Percentiles rank a stretch among this genome's conserved stretches.
Evolutionary conservation across 768 basidiomycete genomes (phyloP).

Genomic region (Dentipellis fragilis): DNA sequence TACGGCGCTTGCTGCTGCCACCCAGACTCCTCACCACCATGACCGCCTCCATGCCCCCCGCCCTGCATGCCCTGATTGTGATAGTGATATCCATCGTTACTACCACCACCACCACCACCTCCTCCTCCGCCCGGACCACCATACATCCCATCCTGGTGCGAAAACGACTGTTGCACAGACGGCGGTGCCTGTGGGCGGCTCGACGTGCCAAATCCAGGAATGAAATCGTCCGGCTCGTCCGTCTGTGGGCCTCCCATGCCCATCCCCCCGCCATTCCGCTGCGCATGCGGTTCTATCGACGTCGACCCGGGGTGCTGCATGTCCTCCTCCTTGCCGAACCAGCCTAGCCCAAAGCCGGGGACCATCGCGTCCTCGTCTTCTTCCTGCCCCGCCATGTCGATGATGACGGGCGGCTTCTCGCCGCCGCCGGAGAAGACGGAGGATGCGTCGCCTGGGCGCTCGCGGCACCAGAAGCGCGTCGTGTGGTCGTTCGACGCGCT

Average conservation of each 20-base stretch:
- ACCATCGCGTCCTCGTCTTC: conserved; percentile 72
- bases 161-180: conserved; percentile 45
- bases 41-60: neutral
- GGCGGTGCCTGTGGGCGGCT: conserved; percentile 27
- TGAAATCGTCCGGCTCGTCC: conserved; percentile 43
- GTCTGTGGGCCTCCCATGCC: conserved; percentile 28
- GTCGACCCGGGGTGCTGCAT: conserved; percentile 12
- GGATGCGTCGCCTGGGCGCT: conserved; percentile 75
- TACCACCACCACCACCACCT: neutral
- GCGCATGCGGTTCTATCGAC: conserved; percentile 16
- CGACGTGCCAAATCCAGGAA: conserved; percentile 48
- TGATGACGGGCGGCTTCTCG: conserved; percentile 71
- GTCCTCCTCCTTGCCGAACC: conserved; percentile 11
- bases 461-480: conserved; percentile 96
- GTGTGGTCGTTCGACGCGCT: conserved; percentile 97
- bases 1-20: neutral
- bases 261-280: conserved; percentile 1
- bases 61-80: neutral
- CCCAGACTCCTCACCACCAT: neutral
- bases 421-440: conserved; percentile 73
- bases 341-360: conserved; percentile 57
- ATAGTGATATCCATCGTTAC: neutral
- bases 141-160: conserved; percentile 17
- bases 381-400: conserved; percentile 37
- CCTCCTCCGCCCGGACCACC: neutral